These are phyloP conservation scores for Fusarium hostae DNA, from an alignment of 2,329 filamentous ascomycete genomes.

Conservation along the genomic window DNA sequence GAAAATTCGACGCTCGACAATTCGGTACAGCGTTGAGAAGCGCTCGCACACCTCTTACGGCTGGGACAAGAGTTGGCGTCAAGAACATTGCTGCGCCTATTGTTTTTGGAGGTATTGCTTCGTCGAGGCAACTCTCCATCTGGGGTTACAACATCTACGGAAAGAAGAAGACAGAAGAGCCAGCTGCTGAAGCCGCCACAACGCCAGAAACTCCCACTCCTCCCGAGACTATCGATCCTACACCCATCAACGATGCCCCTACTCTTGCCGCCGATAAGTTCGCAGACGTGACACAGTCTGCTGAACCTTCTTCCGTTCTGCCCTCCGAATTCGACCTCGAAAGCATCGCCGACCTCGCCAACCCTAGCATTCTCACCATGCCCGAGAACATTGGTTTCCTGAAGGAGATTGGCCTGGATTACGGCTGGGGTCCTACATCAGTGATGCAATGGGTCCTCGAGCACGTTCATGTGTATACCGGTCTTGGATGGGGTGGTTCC, in stretches of 20 bases:
- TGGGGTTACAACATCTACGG: slow-evolving; percentile 48
- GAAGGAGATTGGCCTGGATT: slow-evolving; percentile 84
- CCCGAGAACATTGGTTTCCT: slow-evolving; percentile 86
- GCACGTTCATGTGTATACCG: slow-evolving; percentile 80
- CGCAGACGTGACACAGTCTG: slow-evolving; percentile 26
- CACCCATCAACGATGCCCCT: slow-evolving; percentile 23
- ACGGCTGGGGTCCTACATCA: slow-evolving; percentile 82
- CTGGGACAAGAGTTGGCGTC: slow-evolving; percentile 39
- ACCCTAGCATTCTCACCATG: slow-evolving; percentile 65
- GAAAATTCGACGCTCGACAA: slow-evolving; percentile 50
- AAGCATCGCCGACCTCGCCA: slow-evolving; percentile 50
- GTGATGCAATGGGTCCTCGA: slow-evolving; percentile 82
- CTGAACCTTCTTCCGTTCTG: slow-evolving; percentile 36
- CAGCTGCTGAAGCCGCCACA: slow-evolving; percentile 27
- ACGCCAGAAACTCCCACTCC: slow-evolving; percentile 32
- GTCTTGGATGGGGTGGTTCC: slow-evolving; percentile 84
- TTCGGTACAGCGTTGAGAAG: slow-evolving; percentile 50
- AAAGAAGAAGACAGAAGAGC: slow-evolving; percentile 43
- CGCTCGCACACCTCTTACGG: slow-evolving; percentile 31
- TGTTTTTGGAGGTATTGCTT: slow-evolving; percentile 47
- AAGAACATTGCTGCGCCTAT: slow-evolving; percentile 42
- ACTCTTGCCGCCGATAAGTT: slow-evolving; percentile 36
- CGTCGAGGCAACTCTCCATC: slow-evolving; percentile 49
- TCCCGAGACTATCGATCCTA: slow-evolving; percentile 26
- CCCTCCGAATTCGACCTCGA: slow-evolving; percentile 50